Evolutionary conservation across 345 rosid species (phyloP).

Genomic region (Reutealis trisperma): DNA sequence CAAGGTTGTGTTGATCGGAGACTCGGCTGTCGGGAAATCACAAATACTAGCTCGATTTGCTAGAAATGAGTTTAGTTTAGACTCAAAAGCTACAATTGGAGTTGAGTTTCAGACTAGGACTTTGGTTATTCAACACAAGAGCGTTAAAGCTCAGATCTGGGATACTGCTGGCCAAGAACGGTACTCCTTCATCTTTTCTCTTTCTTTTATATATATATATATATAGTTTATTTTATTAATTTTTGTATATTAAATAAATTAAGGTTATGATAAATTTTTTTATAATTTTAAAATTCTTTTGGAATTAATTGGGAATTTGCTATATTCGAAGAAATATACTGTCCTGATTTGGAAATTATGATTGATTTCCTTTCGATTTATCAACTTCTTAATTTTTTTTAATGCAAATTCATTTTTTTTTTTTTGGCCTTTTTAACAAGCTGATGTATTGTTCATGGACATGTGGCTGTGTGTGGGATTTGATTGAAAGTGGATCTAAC

Average conservation of each 20-base stretch:
- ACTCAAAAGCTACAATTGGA: slow-evolving; percentile 53
- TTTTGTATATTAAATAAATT: not conserved
- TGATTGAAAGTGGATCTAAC: too few species aligned
- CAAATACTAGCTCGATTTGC: slow-evolving; percentile 50
- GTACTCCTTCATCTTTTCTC: not conserved
- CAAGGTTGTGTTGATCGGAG: slow-evolving; percentile 51
- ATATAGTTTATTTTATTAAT: too few species aligned
- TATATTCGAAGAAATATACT: not conserved
- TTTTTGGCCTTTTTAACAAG: too few species aligned
- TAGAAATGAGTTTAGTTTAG: slow-evolving; percentile 46
- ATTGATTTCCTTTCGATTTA: not conserved
- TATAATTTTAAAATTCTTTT: not conserved
- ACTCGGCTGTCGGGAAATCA: slow-evolving; percentile 43
- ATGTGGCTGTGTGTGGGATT: too few species aligned
- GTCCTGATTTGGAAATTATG: not conserved
- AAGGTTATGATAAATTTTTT: not conserved
- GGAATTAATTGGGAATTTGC: not conserved
- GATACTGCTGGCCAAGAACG: slow-evolving; percentile 48
- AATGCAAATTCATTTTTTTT: too few species aligned
- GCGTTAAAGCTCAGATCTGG: slow-evolving; percentile 49
- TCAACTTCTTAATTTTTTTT: too few species aligned
- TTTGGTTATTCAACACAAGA: slow-evolving; percentile 38
- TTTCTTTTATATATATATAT: not conserved
- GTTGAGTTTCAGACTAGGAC: slow-evolving; percentile 45
- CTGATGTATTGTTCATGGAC: too few species aligned